These are phyloP conservation scores for Berberis vulgaris DNA, from an alignment of 164 flowering plant genomes.

Conservation along the genomic window DNA sequence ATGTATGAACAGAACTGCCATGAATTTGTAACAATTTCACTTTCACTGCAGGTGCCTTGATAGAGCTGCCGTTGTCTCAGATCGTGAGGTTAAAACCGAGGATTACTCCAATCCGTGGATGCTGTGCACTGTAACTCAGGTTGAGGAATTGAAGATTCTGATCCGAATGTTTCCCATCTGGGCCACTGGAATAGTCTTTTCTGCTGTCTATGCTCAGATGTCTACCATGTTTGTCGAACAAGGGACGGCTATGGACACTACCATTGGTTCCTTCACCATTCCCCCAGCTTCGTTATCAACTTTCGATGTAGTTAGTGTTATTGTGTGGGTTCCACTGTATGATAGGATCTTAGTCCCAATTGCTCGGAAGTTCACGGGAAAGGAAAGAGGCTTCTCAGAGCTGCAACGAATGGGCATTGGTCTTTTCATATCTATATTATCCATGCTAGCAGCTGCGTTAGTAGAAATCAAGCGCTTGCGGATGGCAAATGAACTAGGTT, in stretches of 20 bases:
- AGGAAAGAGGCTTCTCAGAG: conserved; percentile 72
- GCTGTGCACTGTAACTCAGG: conserved; percentile 82
- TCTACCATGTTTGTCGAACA: conserved; percentile 85
- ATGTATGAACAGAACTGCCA: background rate
- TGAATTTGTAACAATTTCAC: background rate
- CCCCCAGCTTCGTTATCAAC: conserved; percentile 83
- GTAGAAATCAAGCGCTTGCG: conserved; percentile 60
- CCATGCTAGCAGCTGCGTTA: conserved; percentile 73
- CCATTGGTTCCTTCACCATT: conserved; percentile 69
- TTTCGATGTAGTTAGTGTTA: conserved; percentile 73
- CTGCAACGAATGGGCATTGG: conserved; percentile 89
- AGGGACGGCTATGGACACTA: conserved; percentile 69
- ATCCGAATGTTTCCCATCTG: conserved; percentile 89
- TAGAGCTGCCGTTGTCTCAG: conserved; percentile 61
- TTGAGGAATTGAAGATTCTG: conserved; percentile 77
- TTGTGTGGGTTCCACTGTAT: conserved; percentile 81
- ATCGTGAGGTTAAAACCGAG: conserved; percentile 39
- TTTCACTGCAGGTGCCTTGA: conserved; percentile 52
- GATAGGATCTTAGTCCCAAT: conserved; percentile 63
- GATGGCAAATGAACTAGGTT: conserved; percentile 39
- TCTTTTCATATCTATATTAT: conserved; percentile 55
- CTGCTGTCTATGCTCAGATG: conserved; percentile 87
- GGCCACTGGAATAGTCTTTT: conserved; percentile 78
- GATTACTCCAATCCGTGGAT: conserved; percentile 59
- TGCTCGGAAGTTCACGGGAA: conserved; percentile 65